Percentiles rank a stretch among this genome's conserved stretches.
Evolutionary conservation across 495 filamentous ascomycete species (phyloP).

Genomic region (Margaritispora aquatica): DNA sequence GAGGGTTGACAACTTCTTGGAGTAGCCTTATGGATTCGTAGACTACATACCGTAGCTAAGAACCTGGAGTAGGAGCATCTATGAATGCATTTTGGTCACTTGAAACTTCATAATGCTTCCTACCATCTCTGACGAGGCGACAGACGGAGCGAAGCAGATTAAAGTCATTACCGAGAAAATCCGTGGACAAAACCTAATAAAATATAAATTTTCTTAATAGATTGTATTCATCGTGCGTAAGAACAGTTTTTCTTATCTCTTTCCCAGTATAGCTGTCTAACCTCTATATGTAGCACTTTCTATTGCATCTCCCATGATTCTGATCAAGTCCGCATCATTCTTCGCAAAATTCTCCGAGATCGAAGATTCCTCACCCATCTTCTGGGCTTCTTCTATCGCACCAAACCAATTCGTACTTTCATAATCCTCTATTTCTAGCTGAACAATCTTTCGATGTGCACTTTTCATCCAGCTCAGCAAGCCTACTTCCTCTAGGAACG

Average conservation of each 20-base stretch:
- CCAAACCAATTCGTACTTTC: not conserved
- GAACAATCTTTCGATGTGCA: not conserved
- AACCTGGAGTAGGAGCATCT: too few relatives aligned
- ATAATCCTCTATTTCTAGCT: not conserved
- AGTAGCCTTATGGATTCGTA: too few relatives aligned
- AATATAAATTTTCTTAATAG: too few relatives aligned
- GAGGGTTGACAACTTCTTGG: too few relatives aligned
- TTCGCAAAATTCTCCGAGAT: not conserved
- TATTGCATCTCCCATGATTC: not conserved
- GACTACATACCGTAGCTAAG: too few relatives aligned
- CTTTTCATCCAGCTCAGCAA: not conserved
- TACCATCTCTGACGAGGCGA: too few relatives aligned
- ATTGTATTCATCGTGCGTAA: too few relatives aligned
- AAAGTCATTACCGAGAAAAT: too few relatives aligned
- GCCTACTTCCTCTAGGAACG: not conserved
- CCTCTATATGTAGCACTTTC: not conserved
- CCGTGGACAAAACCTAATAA: too few relatives aligned
- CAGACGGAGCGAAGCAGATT: too few relatives aligned
- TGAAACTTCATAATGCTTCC: too few relatives aligned
- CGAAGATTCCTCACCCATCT: not conserved
- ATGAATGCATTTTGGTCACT: too few relatives aligned
- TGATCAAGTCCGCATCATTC: not conserved
- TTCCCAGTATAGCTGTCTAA: not conserved
- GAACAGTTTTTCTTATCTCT: not conserved
- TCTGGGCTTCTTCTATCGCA: not conserved